phyloP scores from a whole-genome alignment of 2,329 filamentous ascomycete genomes.

The Juglanconis oblonga region DNA sequence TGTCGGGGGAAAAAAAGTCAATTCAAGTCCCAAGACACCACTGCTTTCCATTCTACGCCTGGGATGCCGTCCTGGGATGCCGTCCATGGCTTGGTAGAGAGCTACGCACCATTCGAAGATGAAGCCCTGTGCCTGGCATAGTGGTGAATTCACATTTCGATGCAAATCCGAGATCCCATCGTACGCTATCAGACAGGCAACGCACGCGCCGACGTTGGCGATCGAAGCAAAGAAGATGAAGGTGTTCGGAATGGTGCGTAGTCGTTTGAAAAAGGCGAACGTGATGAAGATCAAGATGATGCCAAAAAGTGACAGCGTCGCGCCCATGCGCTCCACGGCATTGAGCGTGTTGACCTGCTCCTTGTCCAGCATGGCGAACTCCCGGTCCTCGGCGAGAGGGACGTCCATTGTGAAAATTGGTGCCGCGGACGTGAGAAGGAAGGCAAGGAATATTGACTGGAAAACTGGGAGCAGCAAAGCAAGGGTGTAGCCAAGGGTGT shows the following conservation, averaged over 20 bases:
- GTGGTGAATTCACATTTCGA: constrained; percentile 35
- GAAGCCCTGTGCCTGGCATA: constrained; percentile 63
- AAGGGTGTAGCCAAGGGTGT: not conserved
- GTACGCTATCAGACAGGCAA: constrained; percentile 69
- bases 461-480: too few species aligned
- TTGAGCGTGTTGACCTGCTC: constrained; percentile 41
- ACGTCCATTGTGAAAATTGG: constrained; percentile 13
- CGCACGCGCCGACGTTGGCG: constrained; percentile 56
- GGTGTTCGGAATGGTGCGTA: constrained; percentile 58
- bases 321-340: constrained; percentile 51
- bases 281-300: constrained; percentile 51
- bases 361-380: constrained; percentile 18
- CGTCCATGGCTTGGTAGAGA: not conserved
- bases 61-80: too few species aligned
- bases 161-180: constrained; percentile 57
- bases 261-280: constrained; percentile 47
- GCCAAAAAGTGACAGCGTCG: constrained; percentile 49
- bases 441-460: not conserved
- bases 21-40: not conserved
- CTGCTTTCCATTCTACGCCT: too few species aligned
- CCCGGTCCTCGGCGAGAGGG: constrained; percentile 17
- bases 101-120: constrained; percentile 63
- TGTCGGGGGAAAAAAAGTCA: constrained; percentile 29
- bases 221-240: constrained; percentile 62
- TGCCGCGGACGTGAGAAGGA: not conserved